Evolutionary conservation across 1,139 yeast species (phyloP), one percentile per base, ranked within the genome.

Genomic region (Debaryomyces sp.): DNA sequence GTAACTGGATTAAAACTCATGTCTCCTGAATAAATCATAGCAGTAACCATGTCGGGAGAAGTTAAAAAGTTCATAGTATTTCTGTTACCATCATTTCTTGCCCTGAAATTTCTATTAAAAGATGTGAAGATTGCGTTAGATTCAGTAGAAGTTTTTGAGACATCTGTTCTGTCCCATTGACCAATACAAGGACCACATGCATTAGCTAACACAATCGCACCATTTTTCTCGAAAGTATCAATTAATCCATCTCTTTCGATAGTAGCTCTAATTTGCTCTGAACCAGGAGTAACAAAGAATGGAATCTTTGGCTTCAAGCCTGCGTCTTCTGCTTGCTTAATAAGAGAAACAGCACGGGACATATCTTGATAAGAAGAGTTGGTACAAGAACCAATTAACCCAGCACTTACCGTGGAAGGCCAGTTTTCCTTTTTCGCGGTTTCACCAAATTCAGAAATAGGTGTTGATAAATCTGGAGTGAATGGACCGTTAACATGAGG

Each of bases 111-210:
- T 78, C 99, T 85, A 79, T 94, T 94, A 78, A 91, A 94, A 12
- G 97, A 89, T 22, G 98, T 89, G 75, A 94, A 87, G 53, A 94
- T 94, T 47, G 97, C 90, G 64, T 92, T 92, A 46, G 69, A 70
- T 50, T 81, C 85, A 45, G 83, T 78, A 7, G 87, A 82, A 47
- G 80, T 81, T 67, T 87, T 86, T 46, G 86, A 77, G 45, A 86
- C 79, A 53, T 76, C 80, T 13, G 71, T 61, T 72, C 99, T 85
- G 67, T 91, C 97, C 99, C 99, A 94, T 76, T 94, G 98, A 46
- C 99, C 99, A 63, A 94, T 94, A 78, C 99, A 94, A 55, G 98
- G 99, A 50, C 99, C 99, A 77, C 99, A 94, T 13, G 99, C 99
- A 64, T 94, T 94, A 39, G 98, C 97, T 56, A 94, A 77, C 15